Evolutionary conservation across 208 protist genomes (phyloP).

Genomic region (Trypanosoma vivax): DNA sequence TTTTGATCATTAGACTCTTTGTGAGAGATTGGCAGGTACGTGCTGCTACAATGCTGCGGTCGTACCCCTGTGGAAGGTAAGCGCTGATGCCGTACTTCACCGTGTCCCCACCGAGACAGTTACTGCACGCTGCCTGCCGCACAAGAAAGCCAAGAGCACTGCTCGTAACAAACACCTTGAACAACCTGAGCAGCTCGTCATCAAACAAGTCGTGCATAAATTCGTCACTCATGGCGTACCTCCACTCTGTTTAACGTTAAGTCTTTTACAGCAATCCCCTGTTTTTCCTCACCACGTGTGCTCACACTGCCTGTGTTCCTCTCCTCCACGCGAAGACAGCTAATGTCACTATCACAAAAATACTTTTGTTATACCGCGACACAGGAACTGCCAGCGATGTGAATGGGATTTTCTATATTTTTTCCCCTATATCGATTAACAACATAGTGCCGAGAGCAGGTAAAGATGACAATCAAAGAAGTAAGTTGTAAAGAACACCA

Average conservation of each 20-base stretch:
- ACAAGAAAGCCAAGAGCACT: constrained; percentile 37
- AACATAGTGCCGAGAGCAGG: too few species aligned
- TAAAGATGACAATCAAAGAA: too few species aligned
- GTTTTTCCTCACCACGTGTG: neutral
- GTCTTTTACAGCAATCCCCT: neutral
- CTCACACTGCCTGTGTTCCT: too few species aligned
- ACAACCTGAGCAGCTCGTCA: constrained; percentile 25
- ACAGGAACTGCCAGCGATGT: too few species aligned
- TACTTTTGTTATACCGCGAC: too few species aligned
- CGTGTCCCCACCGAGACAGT: constrained; percentile 28
- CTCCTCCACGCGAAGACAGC: too few species aligned
- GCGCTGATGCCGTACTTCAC: constrained; percentile 57
- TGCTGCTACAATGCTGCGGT: constrained; percentile 60
- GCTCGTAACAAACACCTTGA: constrained; percentile 31
- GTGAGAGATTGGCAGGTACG: constrained; percentile 46
- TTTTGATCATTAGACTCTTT: constrained; percentile 27
- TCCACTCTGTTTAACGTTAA: neutral
- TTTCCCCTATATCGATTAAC: too few species aligned
- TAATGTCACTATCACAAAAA: too few species aligned
- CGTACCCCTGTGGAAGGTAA: constrained; percentile 66
- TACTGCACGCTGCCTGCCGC: neutral
- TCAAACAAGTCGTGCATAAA: constrained; percentile 18
- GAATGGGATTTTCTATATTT: too few species aligned
- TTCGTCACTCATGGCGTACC: neutral
- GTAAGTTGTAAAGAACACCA: too few species aligned